Evolutionary conservation across 257 asterid species (phyloP), one percentile per base, ranked within the genome.

Genomic region (Plectranthus barbatus): DNA sequence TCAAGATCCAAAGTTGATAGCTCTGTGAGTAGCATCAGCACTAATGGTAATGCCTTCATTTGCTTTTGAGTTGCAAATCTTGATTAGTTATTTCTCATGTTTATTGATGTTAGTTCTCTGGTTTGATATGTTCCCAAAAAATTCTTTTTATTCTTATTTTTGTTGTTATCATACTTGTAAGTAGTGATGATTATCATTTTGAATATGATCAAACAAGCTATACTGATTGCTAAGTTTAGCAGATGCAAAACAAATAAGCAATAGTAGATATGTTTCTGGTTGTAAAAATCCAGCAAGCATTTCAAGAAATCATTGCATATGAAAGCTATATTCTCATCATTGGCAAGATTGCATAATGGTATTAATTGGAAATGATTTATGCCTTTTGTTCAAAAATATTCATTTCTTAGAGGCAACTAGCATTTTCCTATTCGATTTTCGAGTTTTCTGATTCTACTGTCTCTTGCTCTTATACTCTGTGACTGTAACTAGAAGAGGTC

Each of bases 1-100:
- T 84, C 95, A 70, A 86, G 84, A 80, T 74, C 91, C 76, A 83
- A 86, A 74, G 85, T 81, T 59, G 95, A 86, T 71, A 81, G 66
- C 77, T 79, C 95, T 34, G 48, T 70, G 26, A 81, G 85, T 72
- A 76, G 81, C 73, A 72, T 76, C 79, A 76, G 76, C 52, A 68
- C 81, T 60, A 81, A 56, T 33, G 88, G 88, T 82, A 82, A 77
- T 69, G 23, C 45, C 51, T 54, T 67, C 49, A 39, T 54, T 69
- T 42, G 56, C 53, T 15, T 26, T 54, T 26, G 18, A 7, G 48
- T 33, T 73, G 31, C 45, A 29, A 40, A 7, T 56, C 45, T 14
- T 64, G 19, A 2, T 64, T 45, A 24, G 4, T 51, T 39, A 47
- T 48, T 17, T 40, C 46, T 56, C 31, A 10, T 62, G 24, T 46